These are phyloP conservation scores for Fonsecaea multimorphosa DNA, from an alignment of 2,329 filamentous ascomycete species.

Conservation along the genomic window DNA sequence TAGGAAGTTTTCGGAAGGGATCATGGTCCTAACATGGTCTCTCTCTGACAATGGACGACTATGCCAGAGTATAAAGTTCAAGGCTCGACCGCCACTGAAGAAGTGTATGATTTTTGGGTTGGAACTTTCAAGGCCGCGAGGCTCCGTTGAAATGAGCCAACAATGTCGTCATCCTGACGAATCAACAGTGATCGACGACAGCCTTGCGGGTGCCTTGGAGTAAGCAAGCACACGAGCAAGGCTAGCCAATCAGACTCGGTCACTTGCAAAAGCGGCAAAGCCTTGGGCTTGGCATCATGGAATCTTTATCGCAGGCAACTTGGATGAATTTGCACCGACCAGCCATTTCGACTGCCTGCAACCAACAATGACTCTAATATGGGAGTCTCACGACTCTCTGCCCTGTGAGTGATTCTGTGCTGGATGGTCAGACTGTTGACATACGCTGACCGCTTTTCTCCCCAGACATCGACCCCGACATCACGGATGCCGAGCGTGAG, in stretches of 20 bases:
- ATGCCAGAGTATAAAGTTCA: conserved; percentile 7
- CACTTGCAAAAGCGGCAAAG: neutral
- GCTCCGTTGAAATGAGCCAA: conserved; percentile 2
- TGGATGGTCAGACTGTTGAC: neutral
- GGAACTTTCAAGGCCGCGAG: neutral
- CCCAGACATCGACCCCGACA: conserved; percentile 80
- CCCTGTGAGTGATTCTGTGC: conserved; percentile 32
- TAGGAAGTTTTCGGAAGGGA: conserved; percentile 13
- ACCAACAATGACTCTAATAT: conserved; percentile 68
- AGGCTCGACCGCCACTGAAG: neutral
- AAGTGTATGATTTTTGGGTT: neutral
- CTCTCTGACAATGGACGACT: neutral
- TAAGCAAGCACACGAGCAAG: neutral
- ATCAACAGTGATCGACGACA: neutral
- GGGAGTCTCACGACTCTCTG: conserved; percentile 68
- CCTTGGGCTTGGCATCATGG: conserved; percentile 11
- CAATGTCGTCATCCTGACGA: conserved; percentile 14
- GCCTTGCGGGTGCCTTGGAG: conserved; percentile 2
- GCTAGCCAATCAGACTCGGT: neutral
- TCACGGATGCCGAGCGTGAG: conserved; percentile 65
- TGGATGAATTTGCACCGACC: neutral
- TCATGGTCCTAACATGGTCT: neutral
- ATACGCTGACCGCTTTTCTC: conserved; percentile 29
- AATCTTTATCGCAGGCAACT: conserved; percentile 13
- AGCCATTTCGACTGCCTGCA: neutral